Percentiles rank a stretch among this genome's conserved stretches.
phyloP scores from a whole-genome alignment of 2,329 filamentous ascomycete genomes.

The Fusarium redolens region DNA sequence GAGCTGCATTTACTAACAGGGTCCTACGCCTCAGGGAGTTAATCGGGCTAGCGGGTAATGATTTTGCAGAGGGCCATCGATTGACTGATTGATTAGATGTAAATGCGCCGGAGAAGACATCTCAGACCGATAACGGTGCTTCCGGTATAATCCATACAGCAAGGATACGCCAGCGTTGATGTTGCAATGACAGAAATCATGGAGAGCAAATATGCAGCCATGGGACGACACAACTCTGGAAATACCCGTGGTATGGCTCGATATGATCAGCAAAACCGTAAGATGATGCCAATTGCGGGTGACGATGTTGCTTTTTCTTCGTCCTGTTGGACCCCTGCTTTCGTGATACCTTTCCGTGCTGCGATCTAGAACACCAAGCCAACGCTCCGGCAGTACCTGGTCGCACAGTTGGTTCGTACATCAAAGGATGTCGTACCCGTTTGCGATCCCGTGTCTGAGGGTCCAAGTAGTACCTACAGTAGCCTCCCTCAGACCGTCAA shows the following conservation, averaged over 20 bases:
- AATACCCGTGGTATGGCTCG: constrained; percentile 32
- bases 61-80: not conserved
- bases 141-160: constrained; percentile 2
- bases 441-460: constrained; percentile 2
- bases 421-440: constrained; percentile 12
- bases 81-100: constrained; percentile 7
- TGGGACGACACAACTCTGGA: constrained; percentile 37
- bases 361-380: constrained; percentile 19
- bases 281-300: constrained; percentile 6
- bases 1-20: not conserved
- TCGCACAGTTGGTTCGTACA: constrained; percentile 24
- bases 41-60: constrained; percentile 12
- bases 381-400: constrained; percentile 11
- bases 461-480: constrained; percentile 18
- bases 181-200: constrained; percentile 19
- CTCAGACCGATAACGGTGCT: constrained; percentile 22
- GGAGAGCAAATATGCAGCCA: constrained; percentile 36
- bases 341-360: not conserved
- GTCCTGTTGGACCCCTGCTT: constrained; percentile 21
- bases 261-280: constrained; percentile 23
- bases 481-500: constrained; percentile 9
- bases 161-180: constrained; percentile 11
- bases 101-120: constrained; percentile 8
- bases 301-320: not conserved
- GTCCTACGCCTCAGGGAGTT: not conserved